phyloP scores from a whole-genome alignment of 192 early-diverging fungal genomes.

The Spinellus fusiger region DNA sequence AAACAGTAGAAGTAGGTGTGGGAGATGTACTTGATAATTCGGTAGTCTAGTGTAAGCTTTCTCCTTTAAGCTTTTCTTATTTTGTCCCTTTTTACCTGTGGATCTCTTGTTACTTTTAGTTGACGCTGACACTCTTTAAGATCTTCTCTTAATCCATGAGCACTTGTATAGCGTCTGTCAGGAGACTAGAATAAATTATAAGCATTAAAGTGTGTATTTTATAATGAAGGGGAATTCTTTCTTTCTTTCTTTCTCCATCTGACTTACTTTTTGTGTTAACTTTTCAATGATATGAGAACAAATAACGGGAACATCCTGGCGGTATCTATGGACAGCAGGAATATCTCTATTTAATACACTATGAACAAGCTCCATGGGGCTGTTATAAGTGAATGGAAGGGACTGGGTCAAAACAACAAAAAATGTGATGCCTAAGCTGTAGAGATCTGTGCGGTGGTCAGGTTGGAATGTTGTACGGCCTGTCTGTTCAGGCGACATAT shows the following conservation, averaged over 20 bases:
- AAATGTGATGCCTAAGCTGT: conserved; percentile 29
- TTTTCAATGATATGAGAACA: conserved; percentile 28
- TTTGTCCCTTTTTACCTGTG: conserved; percentile 13
- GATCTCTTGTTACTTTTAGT: conserved; percentile 7
- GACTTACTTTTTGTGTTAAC: conserved; percentile 24
- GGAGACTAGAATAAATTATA: conserved; percentile 18
- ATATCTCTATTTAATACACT: conserved; percentile 21
- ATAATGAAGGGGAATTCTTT: neutral
- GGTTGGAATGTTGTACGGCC: conserved; percentile 26
- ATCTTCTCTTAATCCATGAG: conserved; percentile 25
- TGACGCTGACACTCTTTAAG: conserved; percentile 21
- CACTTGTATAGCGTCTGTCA: conserved; percentile 30
- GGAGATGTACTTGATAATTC: neutral
- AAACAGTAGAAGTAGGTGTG: too few species aligned
- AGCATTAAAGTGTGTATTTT: neutral
- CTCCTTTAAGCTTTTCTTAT: neutral
- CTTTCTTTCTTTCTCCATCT: neutral
- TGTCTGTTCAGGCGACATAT: conserved; percentile 32
- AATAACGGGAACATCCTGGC: conserved; percentile 13
- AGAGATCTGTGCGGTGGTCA: conserved; percentile 32
- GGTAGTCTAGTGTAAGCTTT: neutral
- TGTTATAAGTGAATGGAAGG: conserved; percentile 20
- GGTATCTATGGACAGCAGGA: conserved; percentile 14
- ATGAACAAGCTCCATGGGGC: conserved; percentile 27
- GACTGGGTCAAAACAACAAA: conserved; percentile 17